phyloP scores from a whole-genome alignment of 176 grass and related monocot species.

The Dendrocalamus sinicus region DNA sequence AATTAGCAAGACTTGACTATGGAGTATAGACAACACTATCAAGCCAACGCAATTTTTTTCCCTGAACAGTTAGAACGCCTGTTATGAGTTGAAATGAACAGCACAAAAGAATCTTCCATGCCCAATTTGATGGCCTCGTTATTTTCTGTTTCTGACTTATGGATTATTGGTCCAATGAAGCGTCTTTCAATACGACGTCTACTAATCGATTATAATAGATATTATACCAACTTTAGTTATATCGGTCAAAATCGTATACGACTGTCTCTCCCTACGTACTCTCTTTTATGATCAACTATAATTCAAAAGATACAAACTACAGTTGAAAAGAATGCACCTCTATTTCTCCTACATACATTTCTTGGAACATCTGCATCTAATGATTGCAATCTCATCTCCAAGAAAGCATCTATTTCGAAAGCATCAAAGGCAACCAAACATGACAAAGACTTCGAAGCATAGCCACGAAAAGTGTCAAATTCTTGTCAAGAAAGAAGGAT shows the following conservation, averaged over 20 bases:
- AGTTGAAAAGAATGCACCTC: background rate
- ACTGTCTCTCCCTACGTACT: too few relatives aligned
- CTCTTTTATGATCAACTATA: rapidly evolving
- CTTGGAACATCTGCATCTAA: background rate
- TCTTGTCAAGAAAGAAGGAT: background rate
- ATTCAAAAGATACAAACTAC: too few relatives aligned
- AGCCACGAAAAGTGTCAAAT: background rate
- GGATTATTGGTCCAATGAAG: too few relatives aligned
- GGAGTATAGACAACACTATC: background rate
- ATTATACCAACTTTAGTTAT: too few relatives aligned
- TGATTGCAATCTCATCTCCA: background rate
- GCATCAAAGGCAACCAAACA: background rate
- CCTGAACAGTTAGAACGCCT: background rate
- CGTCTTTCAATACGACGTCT: too few relatives aligned
- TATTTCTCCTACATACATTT: constrained; percentile 4
- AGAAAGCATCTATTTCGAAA: background rate
- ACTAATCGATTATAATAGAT: too few relatives aligned
- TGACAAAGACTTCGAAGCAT: background rate
- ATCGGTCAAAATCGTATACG: rapidly evolving
- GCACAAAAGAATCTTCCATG: background rate
- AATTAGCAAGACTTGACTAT: background rate
- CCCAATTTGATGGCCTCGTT: background rate
- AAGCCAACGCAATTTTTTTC: background rate
- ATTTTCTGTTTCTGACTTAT: too few relatives aligned
- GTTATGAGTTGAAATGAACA: background rate